A percentile compares a stretch with the other conserved stretches of the same genome.
Conservation (phyloP, 306 rosid genomes). For the Arachis stenosperma region DNA sequence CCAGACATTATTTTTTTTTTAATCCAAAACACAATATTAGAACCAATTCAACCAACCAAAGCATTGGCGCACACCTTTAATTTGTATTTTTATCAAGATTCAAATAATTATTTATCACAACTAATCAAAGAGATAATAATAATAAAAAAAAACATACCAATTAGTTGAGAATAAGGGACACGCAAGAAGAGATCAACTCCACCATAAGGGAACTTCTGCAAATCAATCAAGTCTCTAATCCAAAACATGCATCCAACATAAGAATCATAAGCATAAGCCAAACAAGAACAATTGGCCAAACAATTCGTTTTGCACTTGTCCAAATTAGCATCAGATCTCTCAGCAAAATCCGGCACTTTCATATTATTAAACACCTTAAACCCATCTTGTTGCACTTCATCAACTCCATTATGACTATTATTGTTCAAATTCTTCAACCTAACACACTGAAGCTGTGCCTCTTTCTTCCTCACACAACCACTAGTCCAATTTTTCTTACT, state of each 20-base stretch:
- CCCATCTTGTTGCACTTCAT: slow-evolving; percentile 20
- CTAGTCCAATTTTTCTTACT: slow-evolving; percentile 22
- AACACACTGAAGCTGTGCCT: slow-evolving; percentile 22
- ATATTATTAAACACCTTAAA: slow-evolving; percentile 32
- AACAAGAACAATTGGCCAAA: slow-evolving; percentile 44
- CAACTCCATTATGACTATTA: background rate
- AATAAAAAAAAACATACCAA: slow-evolving; percentile 7
- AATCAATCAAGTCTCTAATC: slow-evolving; percentile 40
- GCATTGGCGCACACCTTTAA: no score
- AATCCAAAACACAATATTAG: no score
- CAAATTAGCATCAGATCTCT: slow-evolving; percentile 6
- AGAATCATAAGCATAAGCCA: slow-evolving; percentile 43
- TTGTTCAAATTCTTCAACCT: slow-evolving; percentile 4
- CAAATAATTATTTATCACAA: no score
- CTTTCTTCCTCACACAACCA: slow-evolving; percentile 38
- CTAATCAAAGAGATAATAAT: background rate
- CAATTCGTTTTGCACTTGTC: slow-evolving; percentile 29
- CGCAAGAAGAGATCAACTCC: slow-evolving; percentile 50
- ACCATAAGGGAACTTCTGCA: slow-evolving; percentile 34
- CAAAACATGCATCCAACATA: slow-evolving; percentile 44
- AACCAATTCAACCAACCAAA: no score
- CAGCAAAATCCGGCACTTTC: slow-evolving; percentile 41
- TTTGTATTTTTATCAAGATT: background rate
- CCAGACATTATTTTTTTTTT: no score
- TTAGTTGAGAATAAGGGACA: slow-evolving; percentile 23